Percentiles rank a stretch among this genome's conserved stretches.
Evolutionary conservation across 345 rosid genomes (phyloP).

Genomic region (Pugionium dolabratum): DNA sequence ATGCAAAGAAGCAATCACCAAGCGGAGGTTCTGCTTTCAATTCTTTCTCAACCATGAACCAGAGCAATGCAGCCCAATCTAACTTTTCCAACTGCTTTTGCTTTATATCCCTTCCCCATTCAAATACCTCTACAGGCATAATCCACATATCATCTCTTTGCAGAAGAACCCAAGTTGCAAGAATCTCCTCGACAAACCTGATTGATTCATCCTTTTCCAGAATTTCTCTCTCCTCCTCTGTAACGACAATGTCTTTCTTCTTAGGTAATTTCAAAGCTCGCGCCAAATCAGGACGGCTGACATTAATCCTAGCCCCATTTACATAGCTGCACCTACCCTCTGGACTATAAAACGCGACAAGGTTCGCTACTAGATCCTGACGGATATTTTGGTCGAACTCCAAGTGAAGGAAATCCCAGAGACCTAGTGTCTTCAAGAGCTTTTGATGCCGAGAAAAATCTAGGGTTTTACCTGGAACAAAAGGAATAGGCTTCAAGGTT

Average conservation of each 20-base stretch:
- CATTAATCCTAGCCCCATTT: slow-evolving; percentile 52
- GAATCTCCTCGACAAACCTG: slow-evolving; percentile 56
- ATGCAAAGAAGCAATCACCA: slow-evolving; percentile 76
- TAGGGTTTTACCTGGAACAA: slow-evolving; percentile 47
- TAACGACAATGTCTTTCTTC: slow-evolving; percentile 44
- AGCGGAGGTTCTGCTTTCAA: slow-evolving; percentile 45
- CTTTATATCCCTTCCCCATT: slow-evolving; percentile 47
- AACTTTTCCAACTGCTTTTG: slow-evolving; percentile 69
- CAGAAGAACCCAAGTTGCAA: slow-evolving; percentile 64
- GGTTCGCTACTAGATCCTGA: slow-evolving; percentile 53
- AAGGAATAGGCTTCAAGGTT: slow-evolving; percentile 63
- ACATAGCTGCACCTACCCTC: slow-evolving; percentile 56
- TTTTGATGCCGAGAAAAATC: slow-evolving; percentile 62
- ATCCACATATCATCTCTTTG: slow-evolving; percentile 78
- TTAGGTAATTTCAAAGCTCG: slow-evolving; percentile 74
- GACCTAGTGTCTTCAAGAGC: slow-evolving; percentile 60
- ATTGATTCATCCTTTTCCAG: slow-evolving; percentile 53
- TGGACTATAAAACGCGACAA: slow-evolving; percentile 59
- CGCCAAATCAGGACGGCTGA: slow-evolving; percentile 75
- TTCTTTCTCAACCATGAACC: slow-evolving; percentile 94
- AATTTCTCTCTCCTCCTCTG: slow-evolving; percentile 39
- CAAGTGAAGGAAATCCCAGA: slow-evolving; percentile 85
- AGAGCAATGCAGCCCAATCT: slow-evolving; percentile 73
- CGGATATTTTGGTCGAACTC: slow-evolving; percentile 60
- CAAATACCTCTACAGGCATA: slow-evolving; percentile 61